Evolutionary conservation across 768 basidiomycete species (phyloP), one percentile per base, ranked within the genome.

Genomic region (Lentinus brumalis): DNA sequence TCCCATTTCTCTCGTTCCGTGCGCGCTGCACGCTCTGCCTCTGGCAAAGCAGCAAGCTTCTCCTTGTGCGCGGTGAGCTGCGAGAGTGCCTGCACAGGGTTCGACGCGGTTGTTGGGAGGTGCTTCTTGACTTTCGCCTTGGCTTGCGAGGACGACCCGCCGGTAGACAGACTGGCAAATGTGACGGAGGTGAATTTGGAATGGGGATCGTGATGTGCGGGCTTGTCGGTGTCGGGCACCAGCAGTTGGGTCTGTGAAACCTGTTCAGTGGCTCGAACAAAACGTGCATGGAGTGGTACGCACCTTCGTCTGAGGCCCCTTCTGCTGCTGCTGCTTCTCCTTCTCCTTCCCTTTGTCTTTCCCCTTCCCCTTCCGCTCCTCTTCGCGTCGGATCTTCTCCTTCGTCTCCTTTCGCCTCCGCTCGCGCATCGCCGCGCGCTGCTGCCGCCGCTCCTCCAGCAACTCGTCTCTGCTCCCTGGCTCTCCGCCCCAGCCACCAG

Each of bases 1-100:
- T 86, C 85, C 93, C 95, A 98, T 69, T 88, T 86, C 60, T 95
- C 90, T 57, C 83, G 83, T 69, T 95, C 95, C 71, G 92, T 87
- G 12, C 88, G 83, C 47, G 80, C 80, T 67, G 90, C 89, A 31
- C 92, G 85, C 70, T 92, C 92, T 57, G 95, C 94, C 50, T 90
- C 92, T 0, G 93, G 87, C 62, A 98, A 68, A 0, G 82, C 71
- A 0, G 88, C 86, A 2, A 97, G 77, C 67, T 90, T 91, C 66
- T 88, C 87, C 70, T 92, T 92, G 31, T 88, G 87, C 35, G 86
- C 80, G 10, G 85, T 76, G 10, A 99, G 81, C 61, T 95, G 91
- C 3, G 84, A 82, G 10, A 99, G 84, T 0, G 97, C 97, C 66
- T 93, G 91, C 9, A 86, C 76, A 1, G 96, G 93, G 70, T 96